Base-by-base conservation (phyloP, 2,329 filamentous ascomycete genomes). In the Lecanicillium sp. region DNA sequence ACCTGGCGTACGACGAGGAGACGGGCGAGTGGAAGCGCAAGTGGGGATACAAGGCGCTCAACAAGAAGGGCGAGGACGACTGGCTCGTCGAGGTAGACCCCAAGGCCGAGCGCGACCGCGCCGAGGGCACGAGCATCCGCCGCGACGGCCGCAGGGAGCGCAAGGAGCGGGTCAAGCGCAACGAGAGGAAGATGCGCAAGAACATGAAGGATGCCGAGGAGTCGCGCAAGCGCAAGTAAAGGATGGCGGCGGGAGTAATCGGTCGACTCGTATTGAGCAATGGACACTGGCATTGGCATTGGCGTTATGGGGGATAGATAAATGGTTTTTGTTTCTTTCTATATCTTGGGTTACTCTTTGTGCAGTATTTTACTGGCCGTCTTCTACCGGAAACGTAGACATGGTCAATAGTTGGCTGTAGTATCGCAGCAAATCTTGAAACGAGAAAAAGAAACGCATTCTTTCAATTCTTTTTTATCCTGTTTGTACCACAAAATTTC, bases 31-130 rank as follows among this genome's bases (percentile, higher is more conserved):
- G 88, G 87, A 84, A 87, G 57, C 83, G 86, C 46, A 89, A 88
- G 64, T 98, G 90, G 87, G 92, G 92, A 1, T 95, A 92, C 68
- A 84, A 90, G 68, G 89, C 84, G 44, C 81, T 85, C 60, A 92
- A 92, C 62, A 90, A 92, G 71, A 79, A 81, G 45, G 83, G 77
- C 15, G 82, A 94, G 62, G 72, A 79, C 47, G 81, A 94, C 55
- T 94, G 89, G 85, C 69, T 96, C 50, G 87, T 96, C 43, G 92
- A 97, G 75, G 81, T 98, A 39, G 84, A 95, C 56, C 77, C 83
- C 60, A 77, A 82, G 59, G 79, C 77, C 57, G 81, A 86, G 64
- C 72, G 67, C 29, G 67, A 71, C 55, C 64, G 65, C 36, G 77
- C 83, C 61, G 72, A 81, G 48, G 79, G 76, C 6, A 77, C 75